Evolutionary conservation across 83 land plant species (phyloP).

Genomic region (Diphasiastrum complanatum): DNA sequence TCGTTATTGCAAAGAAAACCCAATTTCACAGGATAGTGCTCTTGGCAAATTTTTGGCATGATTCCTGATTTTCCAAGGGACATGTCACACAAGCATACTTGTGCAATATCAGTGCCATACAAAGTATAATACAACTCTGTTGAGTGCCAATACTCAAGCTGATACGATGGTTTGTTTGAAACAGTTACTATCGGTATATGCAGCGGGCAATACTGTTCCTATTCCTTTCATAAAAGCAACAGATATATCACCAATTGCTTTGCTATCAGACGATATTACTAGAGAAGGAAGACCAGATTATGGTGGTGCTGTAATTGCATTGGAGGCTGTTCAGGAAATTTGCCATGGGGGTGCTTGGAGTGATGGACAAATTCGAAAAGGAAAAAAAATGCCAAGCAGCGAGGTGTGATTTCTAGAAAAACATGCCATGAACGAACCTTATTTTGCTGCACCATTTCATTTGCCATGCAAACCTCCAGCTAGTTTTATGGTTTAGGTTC

Average conservation of each 20-base stretch:
- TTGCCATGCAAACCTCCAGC: not conserved
- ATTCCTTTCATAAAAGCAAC: conserved; percentile 90
- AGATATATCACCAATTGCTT: conserved; percentile 85
- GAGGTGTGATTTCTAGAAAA: too few species aligned
- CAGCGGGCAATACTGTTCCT: conserved; percentile 97
- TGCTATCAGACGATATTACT: conserved; percentile 62
- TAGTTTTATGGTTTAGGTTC: not conserved
- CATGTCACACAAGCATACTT: too few species aligned
- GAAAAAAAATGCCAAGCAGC: conserved; percentile 53
- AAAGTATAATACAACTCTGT: too few species aligned
- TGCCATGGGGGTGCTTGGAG: conserved; percentile 48
- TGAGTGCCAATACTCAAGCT: too few species aligned
- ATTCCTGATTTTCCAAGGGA: too few species aligned
- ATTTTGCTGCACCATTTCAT: not conserved
- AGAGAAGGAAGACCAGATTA: conserved; percentile 46
- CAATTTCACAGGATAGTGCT: too few species aligned
- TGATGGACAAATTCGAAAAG: conserved; percentile 63
- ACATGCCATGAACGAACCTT: too few species aligned
- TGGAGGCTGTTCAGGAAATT: conserved; percentile 91
- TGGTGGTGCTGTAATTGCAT: conserved; percentile 47
- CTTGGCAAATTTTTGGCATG: too few species aligned
- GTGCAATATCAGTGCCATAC: too few species aligned
- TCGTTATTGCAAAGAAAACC: too few species aligned
- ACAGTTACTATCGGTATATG: conserved; percentile 85
- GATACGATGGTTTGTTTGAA: too few species aligned